phyloP scores from a whole-genome alignment of 1,139 yeast genomes.

The Geotrichum histeridarum region DNA sequence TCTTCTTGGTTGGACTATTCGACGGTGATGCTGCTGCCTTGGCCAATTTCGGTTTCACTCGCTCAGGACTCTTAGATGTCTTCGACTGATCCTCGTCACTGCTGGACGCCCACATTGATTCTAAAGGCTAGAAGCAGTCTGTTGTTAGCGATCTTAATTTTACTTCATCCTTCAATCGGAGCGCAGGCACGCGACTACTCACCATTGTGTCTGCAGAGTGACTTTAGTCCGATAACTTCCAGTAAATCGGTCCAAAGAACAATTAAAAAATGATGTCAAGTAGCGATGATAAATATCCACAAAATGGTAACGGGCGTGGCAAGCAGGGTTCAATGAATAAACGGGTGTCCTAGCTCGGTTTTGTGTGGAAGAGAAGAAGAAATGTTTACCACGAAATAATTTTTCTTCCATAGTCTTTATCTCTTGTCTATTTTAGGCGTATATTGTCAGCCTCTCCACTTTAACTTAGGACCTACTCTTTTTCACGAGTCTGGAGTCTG shows the following conservation, averaged over 20 bases:
- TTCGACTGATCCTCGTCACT: not conserved
- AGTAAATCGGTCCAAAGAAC: too few relatives aligned
- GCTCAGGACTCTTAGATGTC: not conserved
- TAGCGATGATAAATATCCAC: too few relatives aligned
- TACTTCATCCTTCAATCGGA: too few relatives aligned
- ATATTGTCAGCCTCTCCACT: too few relatives aligned
- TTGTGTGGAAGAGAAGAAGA: too few relatives aligned
- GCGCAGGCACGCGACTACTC: not conserved
- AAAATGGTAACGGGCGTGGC: too few relatives aligned
- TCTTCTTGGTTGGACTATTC: not conserved
- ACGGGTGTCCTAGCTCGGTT: too few relatives aligned
- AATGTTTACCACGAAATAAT: not conserved
- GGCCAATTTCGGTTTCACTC: not conserved
- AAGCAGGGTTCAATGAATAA: too few relatives aligned
- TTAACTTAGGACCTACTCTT: too few relatives aligned
- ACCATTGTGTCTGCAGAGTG: not conserved
- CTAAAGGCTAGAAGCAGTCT: not conserved
- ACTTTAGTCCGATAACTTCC: too few relatives aligned
- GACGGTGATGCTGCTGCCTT: not conserved
- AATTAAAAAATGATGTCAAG: too few relatives aligned
- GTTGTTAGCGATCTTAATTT: not conserved
- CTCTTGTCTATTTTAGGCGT: not conserved
- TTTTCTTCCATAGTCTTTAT: not conserved
- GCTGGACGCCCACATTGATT: slow-evolving; percentile 4
- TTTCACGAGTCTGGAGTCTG: too few relatives aligned